Percentiles rank a stretch among this genome's conserved stretches.
These are phyloP conservation scores for Acanthamoeba culbertsoni DNA, from an alignment of 208 protist genomes.

Conservation along the genomic window DNA sequence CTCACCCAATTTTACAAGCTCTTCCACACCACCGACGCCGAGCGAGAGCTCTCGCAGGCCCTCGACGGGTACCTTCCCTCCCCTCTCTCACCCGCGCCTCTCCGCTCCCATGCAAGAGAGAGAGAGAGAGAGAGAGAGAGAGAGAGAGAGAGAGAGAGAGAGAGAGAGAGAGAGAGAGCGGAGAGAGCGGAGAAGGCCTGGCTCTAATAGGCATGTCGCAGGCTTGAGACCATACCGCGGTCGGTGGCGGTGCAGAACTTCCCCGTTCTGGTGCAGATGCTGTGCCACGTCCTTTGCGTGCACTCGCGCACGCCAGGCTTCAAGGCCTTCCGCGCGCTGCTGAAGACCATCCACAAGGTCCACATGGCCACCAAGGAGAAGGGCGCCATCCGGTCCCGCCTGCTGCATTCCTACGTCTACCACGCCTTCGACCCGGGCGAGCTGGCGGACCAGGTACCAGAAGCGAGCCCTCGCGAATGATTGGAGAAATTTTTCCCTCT, in stretches of 20 bases:
- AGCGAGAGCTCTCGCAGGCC: constrained; percentile 8
- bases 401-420: constrained; percentile 26
- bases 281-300: constrained; percentile 41
- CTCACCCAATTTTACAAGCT: constrained; percentile 66
- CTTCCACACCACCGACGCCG: background rate
- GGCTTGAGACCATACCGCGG: background rate
- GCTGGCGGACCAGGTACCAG: constrained; percentile 1
- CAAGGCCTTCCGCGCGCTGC: constrained; percentile 26
- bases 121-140: no score
- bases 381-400: background rate
- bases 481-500: no score
- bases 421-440: constrained; percentile 26
- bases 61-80: background rate
- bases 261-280: constrained; percentile 21
- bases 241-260: constrained; percentile 55
- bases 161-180: no score
- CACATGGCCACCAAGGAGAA: constrained; percentile 37
- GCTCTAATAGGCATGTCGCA: no score
- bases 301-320: constrained; percentile 39
- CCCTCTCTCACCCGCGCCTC: background rate
- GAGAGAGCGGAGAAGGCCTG: no score
- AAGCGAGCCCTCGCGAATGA: no score
- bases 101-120: background rate
- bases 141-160: no score
- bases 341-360: constrained; percentile 56